Percentiles rank a stretch among this genome's conserved stretches.
phyloP scores from a whole-genome alignment of 2,329 filamentous ascomycete species.

The Colletotrichum sp. region DNA sequence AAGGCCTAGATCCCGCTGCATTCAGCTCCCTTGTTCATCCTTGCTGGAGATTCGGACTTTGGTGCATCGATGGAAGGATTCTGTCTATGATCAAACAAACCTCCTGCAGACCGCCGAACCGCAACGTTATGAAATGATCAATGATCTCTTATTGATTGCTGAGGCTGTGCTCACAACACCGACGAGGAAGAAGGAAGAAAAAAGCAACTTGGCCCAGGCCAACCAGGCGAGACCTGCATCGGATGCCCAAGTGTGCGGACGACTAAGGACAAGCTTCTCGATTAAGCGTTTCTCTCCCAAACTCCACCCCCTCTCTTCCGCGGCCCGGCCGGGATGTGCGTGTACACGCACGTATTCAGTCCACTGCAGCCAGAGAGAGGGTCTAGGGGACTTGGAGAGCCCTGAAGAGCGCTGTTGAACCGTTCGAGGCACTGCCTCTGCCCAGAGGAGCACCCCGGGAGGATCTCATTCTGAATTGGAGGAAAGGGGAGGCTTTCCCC shows the following conservation, averaged over 20 bases:
- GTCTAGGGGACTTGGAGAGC: not conserved
- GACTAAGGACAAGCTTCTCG: slow-evolving; percentile 19
- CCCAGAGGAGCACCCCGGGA: not conserved
- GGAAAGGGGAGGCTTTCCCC: not conserved
- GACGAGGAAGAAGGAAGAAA: not conserved
- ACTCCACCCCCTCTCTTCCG: not conserved
- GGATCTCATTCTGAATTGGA: not conserved
- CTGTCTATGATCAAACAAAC: not conserved
- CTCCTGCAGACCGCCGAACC: not conserved
- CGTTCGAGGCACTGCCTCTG: not conserved
- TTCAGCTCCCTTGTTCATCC: not conserved
- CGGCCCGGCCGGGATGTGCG: not conserved
- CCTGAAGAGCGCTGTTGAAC: not conserved
- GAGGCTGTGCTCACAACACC: slow-evolving; percentile 13
- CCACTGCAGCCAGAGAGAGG: not conserved
- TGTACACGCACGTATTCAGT: not conserved
- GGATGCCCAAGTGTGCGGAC: not conserved
- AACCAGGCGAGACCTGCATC: slow-evolving; percentile 4
- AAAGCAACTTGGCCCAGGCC: not conserved
- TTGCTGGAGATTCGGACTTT: not conserved
- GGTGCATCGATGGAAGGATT: not conserved
- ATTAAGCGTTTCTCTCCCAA: not conserved
- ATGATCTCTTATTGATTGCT: not conserved
- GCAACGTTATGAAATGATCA: not conserved
- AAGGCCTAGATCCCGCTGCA: not conserved